Evolutionary conservation across 768 basidiomycete species (phyloP).

Genomic region (Agrocybe chaxingu): DNA sequence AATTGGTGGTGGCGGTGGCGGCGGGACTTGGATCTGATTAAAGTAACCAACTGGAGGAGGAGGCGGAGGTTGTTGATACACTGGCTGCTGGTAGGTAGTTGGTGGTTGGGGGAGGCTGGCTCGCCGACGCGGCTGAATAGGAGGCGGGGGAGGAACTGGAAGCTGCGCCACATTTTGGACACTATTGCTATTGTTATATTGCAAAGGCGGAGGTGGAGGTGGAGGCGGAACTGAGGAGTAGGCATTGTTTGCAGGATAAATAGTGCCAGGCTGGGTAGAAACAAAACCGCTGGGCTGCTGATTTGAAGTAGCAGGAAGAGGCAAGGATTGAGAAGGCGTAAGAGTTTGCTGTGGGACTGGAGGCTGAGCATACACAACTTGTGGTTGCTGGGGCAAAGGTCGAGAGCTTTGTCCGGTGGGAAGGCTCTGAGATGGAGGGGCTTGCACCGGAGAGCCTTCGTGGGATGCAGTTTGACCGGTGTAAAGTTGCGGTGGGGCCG

Average conservation of each 20-base stretch:
- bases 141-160: slow-evolving; percentile 21
- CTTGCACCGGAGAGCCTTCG: slow-evolving; percentile 17
- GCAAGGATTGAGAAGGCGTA: slow-evolving; percentile 24
- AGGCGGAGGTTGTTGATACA: slow-evolving; percentile 27
- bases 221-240: slow-evolving; percentile 32
- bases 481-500: slow-evolving; percentile 32
- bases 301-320: slow-evolving; percentile 19
- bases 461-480: slow-evolving; percentile 30
- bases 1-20: slow-evolving; percentile 31
- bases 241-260: slow-evolving; percentile 21
- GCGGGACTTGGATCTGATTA: slow-evolving; percentile 26
- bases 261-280: slow-evolving; percentile 19
- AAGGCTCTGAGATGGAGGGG: slow-evolving; percentile 23
- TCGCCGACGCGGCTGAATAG: slow-evolving; percentile 31
- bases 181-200: slow-evolving; percentile 8
- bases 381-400: slow-evolving; percentile 45
- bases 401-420: slow-evolving; percentile 34
- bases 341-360: slow-evolving; percentile 20
- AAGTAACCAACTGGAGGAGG: slow-evolving; percentile 33
- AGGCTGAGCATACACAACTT: slow-evolving; percentile 33
- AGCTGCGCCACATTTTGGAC: slow-evolving; percentile 4
- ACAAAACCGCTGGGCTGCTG: slow-evolving; percentile 23
- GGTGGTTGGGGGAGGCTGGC: slow-evolving; percentile 53
- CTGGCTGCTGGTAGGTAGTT: slow-evolving; percentile 33
- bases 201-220: slow-evolving; percentile 38